Evolutionary conservation across 805 yeast species (phyloP).

Genomic region (Saturnispora sanitii): DNA sequence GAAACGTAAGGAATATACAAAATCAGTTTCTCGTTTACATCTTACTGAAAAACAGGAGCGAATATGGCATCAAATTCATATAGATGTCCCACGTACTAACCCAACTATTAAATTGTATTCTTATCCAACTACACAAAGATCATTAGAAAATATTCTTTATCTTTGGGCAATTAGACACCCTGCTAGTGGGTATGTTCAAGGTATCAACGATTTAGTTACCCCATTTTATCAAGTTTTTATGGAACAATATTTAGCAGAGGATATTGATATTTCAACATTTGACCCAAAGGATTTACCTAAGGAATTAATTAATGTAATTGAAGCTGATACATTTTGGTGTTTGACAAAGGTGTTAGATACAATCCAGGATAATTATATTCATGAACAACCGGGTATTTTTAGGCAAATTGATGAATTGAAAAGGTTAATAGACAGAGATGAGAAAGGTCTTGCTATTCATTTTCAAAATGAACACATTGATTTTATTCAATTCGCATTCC

Average conservation of each 20-base stretch:
- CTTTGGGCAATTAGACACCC: slow-evolving; percentile 97
- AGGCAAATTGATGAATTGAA: slow-evolving; percentile 79
- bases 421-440: slow-evolving; percentile 72
- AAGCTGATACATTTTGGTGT: slow-evolving; percentile 98
- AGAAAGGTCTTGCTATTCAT: slow-evolving; percentile 61
- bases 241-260: slow-evolving; percentile 47
- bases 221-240: slow-evolving; percentile 88
- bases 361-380: slow-evolving; percentile 93
- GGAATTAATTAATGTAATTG: slow-evolving; percentile 58
- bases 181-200: slow-evolving; percentile 96
- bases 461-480: slow-evolving; percentile 78
- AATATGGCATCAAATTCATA: slow-evolving; percentile 91
- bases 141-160: slow-evolving; percentile 72
- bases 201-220: slow-evolving; percentile 87
- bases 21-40: slow-evolving; percentile 62
- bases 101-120: slow-evolving; percentile 73
- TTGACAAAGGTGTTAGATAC: slow-evolving; percentile 83
- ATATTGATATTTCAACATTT: slow-evolving; percentile 40
- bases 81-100: slow-evolving; percentile 90
- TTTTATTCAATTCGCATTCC: slow-evolving; percentile 87
- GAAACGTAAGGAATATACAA: slow-evolving; percentile 77
- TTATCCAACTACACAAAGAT: slow-evolving; percentile 58
- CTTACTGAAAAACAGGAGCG: slow-evolving; percentile 53
- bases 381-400: slow-evolving; percentile 95
- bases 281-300: slow-evolving; percentile 55